Evolutionary conservation across 2,329 filamentous ascomycete species (phyloP).

Genomic region (Lasiodiplodia sp.): DNA sequence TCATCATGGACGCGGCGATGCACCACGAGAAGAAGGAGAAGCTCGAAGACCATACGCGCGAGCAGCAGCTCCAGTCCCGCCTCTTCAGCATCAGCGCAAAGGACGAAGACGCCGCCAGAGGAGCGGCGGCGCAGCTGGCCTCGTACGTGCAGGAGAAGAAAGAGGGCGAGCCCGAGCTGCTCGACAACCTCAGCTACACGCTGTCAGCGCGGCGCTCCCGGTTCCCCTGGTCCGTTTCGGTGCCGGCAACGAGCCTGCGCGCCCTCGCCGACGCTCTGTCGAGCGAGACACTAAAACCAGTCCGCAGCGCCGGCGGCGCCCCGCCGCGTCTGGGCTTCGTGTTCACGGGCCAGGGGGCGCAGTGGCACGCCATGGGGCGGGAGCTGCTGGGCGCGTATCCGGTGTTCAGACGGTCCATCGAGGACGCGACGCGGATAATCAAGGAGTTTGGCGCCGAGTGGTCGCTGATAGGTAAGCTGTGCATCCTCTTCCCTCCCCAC

Average conservation of each 20-base stretch:
- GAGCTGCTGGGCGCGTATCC: constrained; percentile 29
- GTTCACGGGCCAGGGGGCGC: constrained; percentile 44
- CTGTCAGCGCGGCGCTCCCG: neutral
- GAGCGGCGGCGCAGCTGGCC: neutral
- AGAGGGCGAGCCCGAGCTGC: neutral
- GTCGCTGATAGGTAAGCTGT: constrained; percentile 16
- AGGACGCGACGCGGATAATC: constrained; percentile 18
- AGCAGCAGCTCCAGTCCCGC: neutral
- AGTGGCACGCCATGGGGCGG: constrained; percentile 34
- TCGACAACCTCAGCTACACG: constrained; percentile 4
- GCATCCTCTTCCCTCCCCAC: neutral
- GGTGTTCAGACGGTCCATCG: neutral
- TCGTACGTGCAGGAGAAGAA: neutral
- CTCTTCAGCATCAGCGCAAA: constrained; percentile 1
- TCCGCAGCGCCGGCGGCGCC: neutral
- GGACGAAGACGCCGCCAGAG: constrained; percentile 18
- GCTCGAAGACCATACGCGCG: too few relatives aligned
- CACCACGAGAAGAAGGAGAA: too few relatives aligned
- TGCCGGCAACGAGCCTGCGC: neutral
- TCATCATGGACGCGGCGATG: constrained; percentile 34
- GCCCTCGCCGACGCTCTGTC: neutral
- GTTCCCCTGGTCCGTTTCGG: neutral
- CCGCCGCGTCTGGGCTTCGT: constrained; percentile 30
- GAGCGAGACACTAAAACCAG: too few relatives aligned
- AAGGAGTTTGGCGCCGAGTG: constrained; percentile 30